Base-by-base conservation (phyloP, 73 alveolate genomes). In the Paramecium caudatum region DNA sequence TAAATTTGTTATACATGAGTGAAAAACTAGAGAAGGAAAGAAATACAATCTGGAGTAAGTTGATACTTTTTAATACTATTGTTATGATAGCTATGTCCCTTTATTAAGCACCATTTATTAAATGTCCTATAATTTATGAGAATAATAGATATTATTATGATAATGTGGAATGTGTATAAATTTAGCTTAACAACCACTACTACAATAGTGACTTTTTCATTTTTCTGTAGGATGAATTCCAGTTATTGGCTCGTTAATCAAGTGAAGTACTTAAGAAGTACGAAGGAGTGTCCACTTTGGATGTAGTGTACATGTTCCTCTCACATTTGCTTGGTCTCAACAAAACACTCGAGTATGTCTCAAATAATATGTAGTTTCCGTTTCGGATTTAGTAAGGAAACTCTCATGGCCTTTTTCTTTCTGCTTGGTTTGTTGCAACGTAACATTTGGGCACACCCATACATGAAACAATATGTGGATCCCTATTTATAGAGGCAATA, bases 391-490 rank as follows among this genome's bases (percentile, higher is more conserved):
- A 17, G 46, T 36, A 85, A 62, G 55, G 92, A 85, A 37, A 78
- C 83, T 62, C 46, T 85, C 34, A 85, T 85, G 92, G 83, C 83
- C 27, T 36, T 85, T 45, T 85, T 85, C 30, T 69, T 85, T 25
- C 55, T 85, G 21, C 78, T 85, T 39, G 92, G 92, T 4, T 63
- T 85, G 39, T 37, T 85, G 25, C 27, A 85, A 23, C 61, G 83
- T 21, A 85, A 85, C 43, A 43, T 85, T 39, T 85, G 92, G 92
- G 83, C 82, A 36, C 92, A 85, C 37, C 92, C 92, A 10, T 85
- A 85, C 41, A 62, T 78, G 69, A 23, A 62, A 62, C 10, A 3
- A 23, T 85, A 85, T 47, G 83, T 85, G 0, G 92, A 85, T 41
- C 92, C 92, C 8, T 85, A 85, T 36, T 62, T 85, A 8, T 13